Percentiles rank a stretch among this genome's conserved stretches.
Conservation (phyloP, 2,329 filamentous ascomycete genomes). For the Didymella lethalis region DNA sequence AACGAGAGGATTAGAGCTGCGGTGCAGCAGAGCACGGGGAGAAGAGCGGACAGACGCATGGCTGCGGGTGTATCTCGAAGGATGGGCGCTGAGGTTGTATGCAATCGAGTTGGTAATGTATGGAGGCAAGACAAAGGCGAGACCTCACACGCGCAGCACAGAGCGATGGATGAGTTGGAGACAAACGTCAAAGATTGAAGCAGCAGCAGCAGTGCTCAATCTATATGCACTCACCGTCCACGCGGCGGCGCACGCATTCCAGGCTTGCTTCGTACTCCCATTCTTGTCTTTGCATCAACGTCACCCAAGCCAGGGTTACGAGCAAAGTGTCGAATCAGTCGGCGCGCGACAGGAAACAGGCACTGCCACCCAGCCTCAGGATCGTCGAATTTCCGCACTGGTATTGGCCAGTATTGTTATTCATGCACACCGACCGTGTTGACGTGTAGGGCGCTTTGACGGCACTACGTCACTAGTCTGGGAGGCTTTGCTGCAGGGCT, state of each 20-base stretch:
- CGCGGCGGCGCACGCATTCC: slow-evolving; percentile 17
- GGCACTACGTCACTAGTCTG: slow-evolving; percentile 22
- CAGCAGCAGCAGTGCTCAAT: slow-evolving; percentile 5
- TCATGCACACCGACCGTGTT: slow-evolving; percentile 30
- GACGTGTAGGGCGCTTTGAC: slow-evolving; percentile 31
- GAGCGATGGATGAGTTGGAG: slow-evolving; percentile 9
- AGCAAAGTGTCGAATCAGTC: slow-evolving; percentile 22
- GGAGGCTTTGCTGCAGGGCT: slow-evolving; percentile 29
- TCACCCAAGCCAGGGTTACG: slow-evolving; percentile 33
- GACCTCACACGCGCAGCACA: slow-evolving; percentile 2
- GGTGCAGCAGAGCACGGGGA: slow-evolving; percentile 61
- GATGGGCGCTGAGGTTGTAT: not conserved
- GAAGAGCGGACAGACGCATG: slow-evolving; percentile 58
- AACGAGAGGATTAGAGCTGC: slow-evolving; percentile 66
- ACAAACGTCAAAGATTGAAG: slow-evolving; percentile 9
- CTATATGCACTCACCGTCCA: slow-evolving; percentile 16
- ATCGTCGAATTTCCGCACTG: slow-evolving; percentile 22
- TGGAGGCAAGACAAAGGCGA: slow-evolving; percentile 4
- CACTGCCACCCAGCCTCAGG: slow-evolving; percentile 31
- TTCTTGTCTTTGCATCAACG: slow-evolving; percentile 30
- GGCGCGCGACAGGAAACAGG: slow-evolving; percentile 21
- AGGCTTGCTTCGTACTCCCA: slow-evolving; percentile 20
- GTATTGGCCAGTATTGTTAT: slow-evolving; percentile 19
- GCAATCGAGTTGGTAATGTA: slow-evolving; percentile 4
- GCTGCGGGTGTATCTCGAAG: not conserved